A percentile compares a stretch with the other conserved stretches of the same genome.
Conservation (phyloP, 73 alveolate genomes). For the Paraurostyla sp. region DNA sequence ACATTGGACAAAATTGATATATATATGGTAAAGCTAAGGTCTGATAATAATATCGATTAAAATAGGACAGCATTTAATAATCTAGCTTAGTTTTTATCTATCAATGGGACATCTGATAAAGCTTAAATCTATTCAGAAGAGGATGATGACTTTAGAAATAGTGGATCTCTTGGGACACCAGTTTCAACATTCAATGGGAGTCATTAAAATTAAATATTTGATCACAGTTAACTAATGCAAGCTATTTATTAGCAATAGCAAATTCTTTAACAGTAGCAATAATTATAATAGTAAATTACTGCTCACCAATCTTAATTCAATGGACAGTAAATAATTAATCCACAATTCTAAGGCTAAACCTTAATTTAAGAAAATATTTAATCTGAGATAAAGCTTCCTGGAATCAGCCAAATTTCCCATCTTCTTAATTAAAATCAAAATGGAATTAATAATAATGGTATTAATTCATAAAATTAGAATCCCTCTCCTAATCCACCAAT, state of each 20-base stretch:
- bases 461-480: too few relatives aligned
- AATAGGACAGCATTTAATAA: background rate
- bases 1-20: conserved; percentile 26
- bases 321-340: too few relatives aligned
- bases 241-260: background rate
- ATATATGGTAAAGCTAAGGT: conserved; percentile 35
- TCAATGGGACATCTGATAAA: background rate
- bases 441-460: too few relatives aligned
- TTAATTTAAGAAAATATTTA: too few relatives aligned
- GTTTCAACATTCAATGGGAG: background rate
- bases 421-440: too few relatives aligned
- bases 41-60: background rate
- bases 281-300: background rate
- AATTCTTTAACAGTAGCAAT: background rate
- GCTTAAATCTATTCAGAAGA: background rate
- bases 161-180: too few relatives aligned
- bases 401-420: too few relatives aligned
- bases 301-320: background rate
- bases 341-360: too few relatives aligned
- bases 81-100: background rate
- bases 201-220: background rate
- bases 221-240: background rate
- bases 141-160: too few relatives aligned
- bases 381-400: too few relatives aligned
- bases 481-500: too few relatives aligned